Evolutionary conservation across 176 grass and related monocot species (phyloP).

Genomic region (Poa annua): DNA sequence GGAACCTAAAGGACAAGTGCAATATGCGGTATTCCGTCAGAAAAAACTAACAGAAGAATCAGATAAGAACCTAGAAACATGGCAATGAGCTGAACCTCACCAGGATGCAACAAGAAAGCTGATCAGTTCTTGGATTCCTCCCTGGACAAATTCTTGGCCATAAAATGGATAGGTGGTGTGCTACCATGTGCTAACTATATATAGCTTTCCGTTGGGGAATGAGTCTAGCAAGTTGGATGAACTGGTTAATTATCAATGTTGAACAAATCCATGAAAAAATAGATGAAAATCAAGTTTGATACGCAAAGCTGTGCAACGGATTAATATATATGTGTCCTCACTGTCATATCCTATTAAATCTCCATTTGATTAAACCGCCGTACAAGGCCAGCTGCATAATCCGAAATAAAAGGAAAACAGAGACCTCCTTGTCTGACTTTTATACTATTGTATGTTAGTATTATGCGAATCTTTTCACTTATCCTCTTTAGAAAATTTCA

Average conservation of each 20-base stretch:
- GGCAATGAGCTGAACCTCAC: background rate
- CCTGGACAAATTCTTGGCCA: background rate
- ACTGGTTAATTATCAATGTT: background rate
- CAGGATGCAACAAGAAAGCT: background rate
- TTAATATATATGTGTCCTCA: background rate
- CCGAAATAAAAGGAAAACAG: background rate
- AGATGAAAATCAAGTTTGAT: background rate
- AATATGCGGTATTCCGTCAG: background rate
- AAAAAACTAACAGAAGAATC: background rate
- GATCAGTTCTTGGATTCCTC: background rate
- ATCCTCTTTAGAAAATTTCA: background rate
- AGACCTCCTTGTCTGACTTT: background rate
- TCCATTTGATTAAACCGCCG: background rate
- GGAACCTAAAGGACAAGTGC: background rate
- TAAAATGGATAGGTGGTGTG: background rate
- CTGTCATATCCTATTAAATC: background rate
- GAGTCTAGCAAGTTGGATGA: background rate
- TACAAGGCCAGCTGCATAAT: slow-evolving; percentile 2
- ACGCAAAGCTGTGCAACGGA: background rate
- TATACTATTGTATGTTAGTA: background rate
- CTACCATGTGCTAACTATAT: background rate
- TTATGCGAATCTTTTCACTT: background rate
- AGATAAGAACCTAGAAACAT: background rate
- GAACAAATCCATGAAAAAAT: background rate
- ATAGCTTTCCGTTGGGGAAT: background rate